These are phyloP conservation scores for Lactarius tabidus DNA, from an alignment of 768 basidiomycete species.

Conservation along the genomic window DNA sequence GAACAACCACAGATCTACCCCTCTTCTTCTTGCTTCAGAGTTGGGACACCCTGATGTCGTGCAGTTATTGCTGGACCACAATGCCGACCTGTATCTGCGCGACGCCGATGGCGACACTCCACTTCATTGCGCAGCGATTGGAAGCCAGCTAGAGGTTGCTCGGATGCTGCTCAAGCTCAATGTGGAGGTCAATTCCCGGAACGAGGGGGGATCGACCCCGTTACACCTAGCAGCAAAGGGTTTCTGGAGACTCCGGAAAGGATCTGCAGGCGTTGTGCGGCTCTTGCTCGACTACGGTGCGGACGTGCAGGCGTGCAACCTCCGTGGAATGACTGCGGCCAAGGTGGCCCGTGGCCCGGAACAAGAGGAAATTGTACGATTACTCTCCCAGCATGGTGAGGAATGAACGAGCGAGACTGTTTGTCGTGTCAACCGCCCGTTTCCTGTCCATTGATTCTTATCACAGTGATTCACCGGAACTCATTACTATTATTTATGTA, in stretches of 20 bases:
- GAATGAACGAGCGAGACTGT: too few relatives aligned
- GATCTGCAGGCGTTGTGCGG: not conserved
- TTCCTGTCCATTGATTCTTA: too few relatives aligned
- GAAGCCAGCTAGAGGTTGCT: not conserved
- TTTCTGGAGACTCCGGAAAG: not conserved
- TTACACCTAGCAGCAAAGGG: not conserved
- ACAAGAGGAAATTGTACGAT: too few relatives aligned
- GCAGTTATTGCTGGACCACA: not conserved
- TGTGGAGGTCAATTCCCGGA: not conserved
- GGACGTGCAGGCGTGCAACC: not conserved
- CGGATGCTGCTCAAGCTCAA: not conserved
- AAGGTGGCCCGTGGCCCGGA: not conserved
- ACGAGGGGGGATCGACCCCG: not conserved
- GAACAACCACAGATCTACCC: too few relatives aligned
- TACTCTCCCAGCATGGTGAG: too few relatives aligned
- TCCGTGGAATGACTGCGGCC: not conserved
- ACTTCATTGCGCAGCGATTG: not conserved
- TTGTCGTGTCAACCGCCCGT: too few relatives aligned
- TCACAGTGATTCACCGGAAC: too few relatives aligned
- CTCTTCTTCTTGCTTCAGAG: not conserved
- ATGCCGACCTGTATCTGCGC: not conserved
- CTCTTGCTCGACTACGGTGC: not conserved
- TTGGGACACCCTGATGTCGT: not conserved
- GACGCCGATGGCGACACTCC: not conserved
- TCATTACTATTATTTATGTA: too few relatives aligned